Base-by-base conservation (phyloP, 768 basidiomycete genomes). In the Boletus insuetus region DNA sequence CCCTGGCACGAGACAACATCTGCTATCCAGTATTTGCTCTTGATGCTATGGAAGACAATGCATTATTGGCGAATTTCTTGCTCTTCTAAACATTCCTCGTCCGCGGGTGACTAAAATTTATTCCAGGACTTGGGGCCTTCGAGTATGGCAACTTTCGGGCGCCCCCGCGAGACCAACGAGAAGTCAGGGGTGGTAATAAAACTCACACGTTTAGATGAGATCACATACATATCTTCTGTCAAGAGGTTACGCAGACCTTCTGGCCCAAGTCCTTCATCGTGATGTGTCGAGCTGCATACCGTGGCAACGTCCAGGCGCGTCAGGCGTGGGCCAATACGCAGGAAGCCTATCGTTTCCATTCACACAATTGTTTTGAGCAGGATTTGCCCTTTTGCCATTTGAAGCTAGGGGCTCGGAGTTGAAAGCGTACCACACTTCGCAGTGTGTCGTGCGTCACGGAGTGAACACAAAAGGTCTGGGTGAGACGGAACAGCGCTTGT, bases 161-260 rank as follows among this genome's bases (percentile, higher is more conserved):
- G 20, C 82, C 85, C 20, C 87, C 86, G 0, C 82, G 79, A 64
- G 84, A 84, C 32, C 75, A 82, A 53, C 82, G 82, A 57, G 84
- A 88, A 58, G 62, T 86, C 49, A 86, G 80, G 69, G 79, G 81
- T 55, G 87, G 87, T 44, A 89, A 89, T 67, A 81, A 82, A 72
- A 85, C 87, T 38, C 74, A 77, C 73, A 86, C 86, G 19, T 89
- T 88, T 75, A 84, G 78, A 73, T 78, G 78, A 71, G 48, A 48
- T 58, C 53, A 46, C 43, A 51, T 54, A 44, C 48, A 48, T 55
- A 50, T 44, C 50, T 55, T 42, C 44, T 43, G 49, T 54, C 53
- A 24, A 40, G 51, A 54, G 35, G 51, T 46, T 46, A 29, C 22
- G 17, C 51, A 41, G 50, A 24, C 29, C 35, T 55, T 24, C 34